Conservation (phyloP, 495 filamentous ascomycete species). For the Antarctomyces pellizariae region DNA sequence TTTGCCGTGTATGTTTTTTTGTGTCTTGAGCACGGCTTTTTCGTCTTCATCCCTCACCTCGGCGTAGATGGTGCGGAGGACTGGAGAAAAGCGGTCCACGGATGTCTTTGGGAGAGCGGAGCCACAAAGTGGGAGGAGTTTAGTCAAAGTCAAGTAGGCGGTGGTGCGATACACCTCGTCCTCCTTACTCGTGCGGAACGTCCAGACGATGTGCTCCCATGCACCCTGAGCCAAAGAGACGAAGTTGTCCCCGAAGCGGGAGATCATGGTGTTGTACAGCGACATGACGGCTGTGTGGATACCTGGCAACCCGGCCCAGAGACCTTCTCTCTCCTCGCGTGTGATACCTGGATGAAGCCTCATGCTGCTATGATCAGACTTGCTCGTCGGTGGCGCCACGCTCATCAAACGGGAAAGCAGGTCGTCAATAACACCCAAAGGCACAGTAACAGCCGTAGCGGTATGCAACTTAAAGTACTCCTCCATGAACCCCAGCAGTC, state of each 20-base stretch:
- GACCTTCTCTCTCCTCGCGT: conserved; percentile 51
- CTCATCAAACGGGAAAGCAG: conserved; percentile 43
- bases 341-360: conserved; percentile 41
- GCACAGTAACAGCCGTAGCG: conserved; percentile 32
- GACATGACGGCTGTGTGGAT: conserved; percentile 46
- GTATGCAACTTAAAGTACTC: conserved; percentile 28
- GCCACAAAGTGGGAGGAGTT: conserved; percentile 35
- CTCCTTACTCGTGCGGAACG: conserved; percentile 37
- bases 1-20: too few relatives aligned
- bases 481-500: conserved; percentile 34
- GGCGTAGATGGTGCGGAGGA: conserved; percentile 31
- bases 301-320: conserved; percentile 45
- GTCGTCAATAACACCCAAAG: conserved; percentile 39
- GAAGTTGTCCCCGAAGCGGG: conserved; percentile 27
- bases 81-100: conserved; percentile 27
- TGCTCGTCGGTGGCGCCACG: conserved; percentile 29
- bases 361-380: conserved; percentile 15
- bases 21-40: conserved; percentile 10
- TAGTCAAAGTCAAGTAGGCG: conserved; percentile 30
- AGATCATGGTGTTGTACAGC: conserved; percentile 27
- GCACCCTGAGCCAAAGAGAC: conserved; percentile 30
- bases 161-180: conserved; percentile 30
- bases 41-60: conserved; percentile 11
- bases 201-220: conserved; percentile 42
- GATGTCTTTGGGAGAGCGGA: conserved; percentile 35